Evolutionary conservation across 768 basidiomycete genomes (phyloP).

Genomic region (Agrocybe pediades): DNA sequence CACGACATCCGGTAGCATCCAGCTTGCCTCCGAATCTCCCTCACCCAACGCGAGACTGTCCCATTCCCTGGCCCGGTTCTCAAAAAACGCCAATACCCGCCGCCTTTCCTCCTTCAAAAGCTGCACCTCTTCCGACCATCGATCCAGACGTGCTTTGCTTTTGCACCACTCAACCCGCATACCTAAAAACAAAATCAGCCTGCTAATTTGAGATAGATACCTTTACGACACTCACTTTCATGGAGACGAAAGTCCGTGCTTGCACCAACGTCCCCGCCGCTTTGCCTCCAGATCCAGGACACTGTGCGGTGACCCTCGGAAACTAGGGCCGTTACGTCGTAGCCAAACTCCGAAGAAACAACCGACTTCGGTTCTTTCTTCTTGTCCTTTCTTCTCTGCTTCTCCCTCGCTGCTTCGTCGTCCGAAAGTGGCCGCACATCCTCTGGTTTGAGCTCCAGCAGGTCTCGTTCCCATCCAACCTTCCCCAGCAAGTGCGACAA

Average conservation of each 20-base stretch:
- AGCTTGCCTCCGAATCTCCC: background rate
- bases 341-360: too few relatives aligned
- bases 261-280: background rate
- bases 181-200: background rate
- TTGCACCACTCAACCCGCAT: background rate
- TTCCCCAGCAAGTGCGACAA: background rate
- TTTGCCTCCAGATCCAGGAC: background rate
- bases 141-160: too few relatives aligned
- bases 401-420: background rate
- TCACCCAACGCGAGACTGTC: background rate
- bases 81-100: background rate
- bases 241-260: background rate
- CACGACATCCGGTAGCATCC: background rate
- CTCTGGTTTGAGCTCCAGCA: background rate
- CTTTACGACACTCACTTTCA: background rate
- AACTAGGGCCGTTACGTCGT: background rate
- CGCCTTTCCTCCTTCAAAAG: background rate
- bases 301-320: background rate
- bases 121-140: too few relatives aligned
- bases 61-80: background rate
- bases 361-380: too few relatives aligned
- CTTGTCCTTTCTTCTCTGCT: too few relatives aligned
- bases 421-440: background rate
- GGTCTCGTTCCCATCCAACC: background rate
- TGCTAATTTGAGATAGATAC: too few relatives aligned